Conservation (phyloP, 495 filamentous ascomycete species). For the Emericellopsis terricola region DNA sequence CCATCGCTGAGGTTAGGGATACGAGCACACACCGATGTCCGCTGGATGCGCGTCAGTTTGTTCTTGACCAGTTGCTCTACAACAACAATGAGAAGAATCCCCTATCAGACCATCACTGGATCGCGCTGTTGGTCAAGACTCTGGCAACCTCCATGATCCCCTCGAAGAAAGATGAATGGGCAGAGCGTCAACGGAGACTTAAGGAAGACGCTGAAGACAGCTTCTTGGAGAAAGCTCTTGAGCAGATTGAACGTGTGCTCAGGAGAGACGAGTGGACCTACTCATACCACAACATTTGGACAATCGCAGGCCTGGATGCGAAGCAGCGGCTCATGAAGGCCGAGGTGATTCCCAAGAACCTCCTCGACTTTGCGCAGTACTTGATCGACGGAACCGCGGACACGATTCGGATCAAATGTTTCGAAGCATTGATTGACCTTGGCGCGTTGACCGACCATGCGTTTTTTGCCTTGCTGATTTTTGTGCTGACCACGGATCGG, state of each 20-base stretch:
- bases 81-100: conserved; percentile 86
- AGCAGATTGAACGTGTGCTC: conserved; percentile 77
- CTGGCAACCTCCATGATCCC: conserved; percentile 61
- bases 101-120: conserved; percentile 75
- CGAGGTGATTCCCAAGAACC: conserved; percentile 39
- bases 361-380: conserved; percentile 63
- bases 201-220: conserved; percentile 20
- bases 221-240: conserved; percentile 52
- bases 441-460: conserved; percentile 45
- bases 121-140: conserved; percentile 62
- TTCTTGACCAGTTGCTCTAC: conserved; percentile 74
- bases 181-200: conserved; percentile 13
- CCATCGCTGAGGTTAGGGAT: conserved; percentile 64
- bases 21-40: conserved; percentile 39
- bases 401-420: conserved; percentile 64
- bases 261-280: conserved; percentile 88
- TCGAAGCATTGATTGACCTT: conserved; percentile 61
- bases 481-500: conserved; percentile 51
- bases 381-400: conserved; percentile 62
- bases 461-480: conserved; percentile 52
- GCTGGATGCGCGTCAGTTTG: conserved; percentile 51
- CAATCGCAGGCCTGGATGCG: conserved; percentile 64
- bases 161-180: conserved; percentile 29
- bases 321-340: conserved; percentile 56
- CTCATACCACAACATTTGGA: conserved; percentile 83